These are phyloP conservation scores for Paecilomyces formosus DNA, from an alignment of 2,329 filamentous ascomycete genomes.

Conservation along the genomic window DNA sequence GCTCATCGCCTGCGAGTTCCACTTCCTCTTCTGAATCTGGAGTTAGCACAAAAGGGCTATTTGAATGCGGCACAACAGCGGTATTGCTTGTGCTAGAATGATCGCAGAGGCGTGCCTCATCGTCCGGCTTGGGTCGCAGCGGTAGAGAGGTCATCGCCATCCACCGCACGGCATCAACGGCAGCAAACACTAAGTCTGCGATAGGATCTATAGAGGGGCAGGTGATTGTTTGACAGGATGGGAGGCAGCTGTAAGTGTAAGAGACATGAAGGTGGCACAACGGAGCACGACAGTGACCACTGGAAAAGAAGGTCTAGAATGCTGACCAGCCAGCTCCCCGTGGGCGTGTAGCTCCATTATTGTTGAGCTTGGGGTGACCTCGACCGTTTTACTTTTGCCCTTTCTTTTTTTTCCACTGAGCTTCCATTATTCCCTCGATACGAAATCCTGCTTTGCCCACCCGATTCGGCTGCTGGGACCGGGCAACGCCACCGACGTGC, in stretches of 20 bases:
- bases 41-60: neutral
- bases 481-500: neutral
- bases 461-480: neutral
- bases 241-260: neutral
- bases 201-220: neutral
- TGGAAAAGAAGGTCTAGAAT: too few relatives aligned
- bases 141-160: neutral
- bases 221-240: neutral
- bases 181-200: neutral
- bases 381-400: neutral
- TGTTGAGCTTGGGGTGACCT: too few relatives aligned
- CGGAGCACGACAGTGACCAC: neutral
- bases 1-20: neutral
- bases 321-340: too few relatives aligned
- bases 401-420: neutral
- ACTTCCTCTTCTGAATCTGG: neutral
- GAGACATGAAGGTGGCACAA: neutral
- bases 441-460: neutral
- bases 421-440: neutral
- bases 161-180: neutral
- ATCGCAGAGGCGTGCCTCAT: neutral
- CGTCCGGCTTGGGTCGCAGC: neutral
- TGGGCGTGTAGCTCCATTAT: too few relatives aligned
- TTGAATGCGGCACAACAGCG: neutral
- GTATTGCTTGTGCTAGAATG: neutral